Percentiles rank a stretch among this genome's conserved stretches.
Evolutionary conservation across 768 basidiomycete genomes (phyloP).

Genomic region (Strobilomyces dryophilus): DNA sequence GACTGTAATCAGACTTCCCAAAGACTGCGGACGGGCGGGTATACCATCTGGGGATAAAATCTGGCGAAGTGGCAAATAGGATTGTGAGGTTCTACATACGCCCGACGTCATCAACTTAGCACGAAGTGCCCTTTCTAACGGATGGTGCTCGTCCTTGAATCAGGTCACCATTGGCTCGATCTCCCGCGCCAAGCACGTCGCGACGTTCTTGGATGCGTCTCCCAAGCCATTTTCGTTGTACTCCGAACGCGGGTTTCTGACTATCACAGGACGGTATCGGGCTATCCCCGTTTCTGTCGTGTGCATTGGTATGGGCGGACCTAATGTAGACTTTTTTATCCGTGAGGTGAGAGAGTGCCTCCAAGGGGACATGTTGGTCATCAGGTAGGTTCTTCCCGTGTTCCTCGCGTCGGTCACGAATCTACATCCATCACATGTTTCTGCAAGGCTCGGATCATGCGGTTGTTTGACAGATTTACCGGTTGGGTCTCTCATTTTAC

Average conservation of each 20-base stretch:
- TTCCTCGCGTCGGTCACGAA: neutral
- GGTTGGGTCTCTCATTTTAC: constrained; percentile 75
- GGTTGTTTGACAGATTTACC: constrained; percentile 64
- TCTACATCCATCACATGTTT: neutral
- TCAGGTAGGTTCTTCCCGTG: constrained; percentile 34
- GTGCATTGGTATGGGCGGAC: constrained; percentile 79
- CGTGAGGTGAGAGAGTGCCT: constrained; percentile 75
- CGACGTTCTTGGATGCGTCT: constrained; percentile 53
- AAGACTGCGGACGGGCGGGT: constrained; percentile 68
- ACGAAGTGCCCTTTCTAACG: neutral
- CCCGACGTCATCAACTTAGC: neutral
- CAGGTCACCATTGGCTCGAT: constrained; percentile 75
- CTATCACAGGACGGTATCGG: constrained; percentile 63
- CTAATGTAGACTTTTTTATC: constrained; percentile 84
- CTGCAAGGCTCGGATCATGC: constrained; percentile 72
- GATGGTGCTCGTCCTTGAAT: constrained; percentile 2
- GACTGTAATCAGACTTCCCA: constrained; percentile 58
- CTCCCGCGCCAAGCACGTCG: constrained; percentile 59
- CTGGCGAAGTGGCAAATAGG: constrained; percentile 78
- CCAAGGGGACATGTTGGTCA: constrained; percentile 53
- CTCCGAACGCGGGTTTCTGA: constrained; percentile 75
- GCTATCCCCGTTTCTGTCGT: constrained; percentile 65
- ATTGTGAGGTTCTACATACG: constrained; percentile 44
- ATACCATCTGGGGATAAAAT: constrained; percentile 72
- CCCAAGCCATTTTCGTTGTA: constrained; percentile 58